Evolutionary conservation across 768 basidiomycete species (phyloP).

Genomic region (Ramaria rubella): DNA sequence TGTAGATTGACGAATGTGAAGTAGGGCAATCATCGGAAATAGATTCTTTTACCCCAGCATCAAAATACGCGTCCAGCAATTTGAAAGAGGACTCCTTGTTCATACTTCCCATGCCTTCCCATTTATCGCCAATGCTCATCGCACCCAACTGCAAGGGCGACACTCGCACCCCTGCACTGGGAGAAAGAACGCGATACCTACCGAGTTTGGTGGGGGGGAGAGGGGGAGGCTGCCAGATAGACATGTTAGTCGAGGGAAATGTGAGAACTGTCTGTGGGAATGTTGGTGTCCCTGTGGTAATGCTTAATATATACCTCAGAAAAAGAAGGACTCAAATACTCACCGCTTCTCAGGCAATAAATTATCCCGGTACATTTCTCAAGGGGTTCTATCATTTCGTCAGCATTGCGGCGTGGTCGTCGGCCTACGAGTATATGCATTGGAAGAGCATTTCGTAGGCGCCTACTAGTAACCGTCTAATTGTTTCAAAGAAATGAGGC

Average conservation of each 20-base stretch:
- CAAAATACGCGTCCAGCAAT: slow-evolving; percentile 35
- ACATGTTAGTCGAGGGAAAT: neutral
- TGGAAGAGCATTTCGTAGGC: no score
- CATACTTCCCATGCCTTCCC: slow-evolving; percentile 30
- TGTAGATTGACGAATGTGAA: neutral
- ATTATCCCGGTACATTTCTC: no score
- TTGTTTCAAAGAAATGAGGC: no score
- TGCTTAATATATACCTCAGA: no score
- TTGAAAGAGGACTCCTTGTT: slow-evolving; percentile 32
- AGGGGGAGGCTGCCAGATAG: slow-evolving; percentile 8
- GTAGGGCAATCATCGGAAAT: slow-evolving; percentile 25
- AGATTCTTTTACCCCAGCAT: slow-evolving; percentile 26
- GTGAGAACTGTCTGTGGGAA: no score
- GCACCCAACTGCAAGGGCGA: slow-evolving; percentile 33
- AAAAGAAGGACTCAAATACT: no score
- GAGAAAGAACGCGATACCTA: slow-evolving; percentile 27
- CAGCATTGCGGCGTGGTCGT: no score
- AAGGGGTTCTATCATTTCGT: no score
- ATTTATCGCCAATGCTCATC: slow-evolving; percentile 35
- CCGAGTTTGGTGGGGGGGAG: slow-evolving; percentile 22
- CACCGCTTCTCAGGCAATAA: no score
- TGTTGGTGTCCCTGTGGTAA: no score
- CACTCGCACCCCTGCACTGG: slow-evolving; percentile 31
- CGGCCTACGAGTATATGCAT: no score
- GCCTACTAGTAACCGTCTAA: no score